Evolutionary conservation across 192 early-diverging fungal genomes (phyloP), one percentile per base, ranked within the genome.

Genomic region (Coemansia sp.): DNA sequence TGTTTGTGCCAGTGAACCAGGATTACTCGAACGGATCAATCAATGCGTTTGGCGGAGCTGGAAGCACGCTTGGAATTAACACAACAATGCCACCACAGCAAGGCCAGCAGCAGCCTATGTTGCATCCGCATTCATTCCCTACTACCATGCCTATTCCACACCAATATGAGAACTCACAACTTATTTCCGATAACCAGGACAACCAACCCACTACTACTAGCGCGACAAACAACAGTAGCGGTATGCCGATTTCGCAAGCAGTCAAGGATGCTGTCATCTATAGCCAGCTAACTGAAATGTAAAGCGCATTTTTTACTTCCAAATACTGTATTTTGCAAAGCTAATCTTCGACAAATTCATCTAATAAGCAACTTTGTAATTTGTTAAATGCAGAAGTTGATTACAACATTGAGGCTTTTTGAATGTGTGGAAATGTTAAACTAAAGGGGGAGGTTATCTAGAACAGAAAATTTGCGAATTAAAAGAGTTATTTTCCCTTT

Each of bases 1-100:
- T 92, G 62, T 92, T 92, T 66, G 79, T 92, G 57, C 90, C 90
- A 0, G 72, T 79, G 3, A 79, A 79, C 62, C 77, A 79, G 64
- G 77, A 79, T 43, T 79, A 79, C 58, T 79, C 77, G 7, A 74
- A 61, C 42, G 77, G 77, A 0, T 71, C 77, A 1, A 79, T 79
- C 33, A 79, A 79, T 58, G 77, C 77, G 28, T 79, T 79, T 65
- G 77, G 77, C 29, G 77, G 77, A 2, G 77, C 77, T 26, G 77
- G 77, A 2, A 75, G 72, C 26, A 75, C 72, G 4, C 40, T 75
- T 1, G 72, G 72, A 0, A 75, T 75, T 8, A 75, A 68, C 28
- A 45, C 72, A 0, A 33, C 39, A 20, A 28, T 37, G 58, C 30
- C 40, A 6, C 21, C 42, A 18, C 42, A n/a, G 43, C 13, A 23